phyloP scores from a whole-genome alignment of 768 basidiomycete genomes.

The Phaeotremella skinneri region DNA sequence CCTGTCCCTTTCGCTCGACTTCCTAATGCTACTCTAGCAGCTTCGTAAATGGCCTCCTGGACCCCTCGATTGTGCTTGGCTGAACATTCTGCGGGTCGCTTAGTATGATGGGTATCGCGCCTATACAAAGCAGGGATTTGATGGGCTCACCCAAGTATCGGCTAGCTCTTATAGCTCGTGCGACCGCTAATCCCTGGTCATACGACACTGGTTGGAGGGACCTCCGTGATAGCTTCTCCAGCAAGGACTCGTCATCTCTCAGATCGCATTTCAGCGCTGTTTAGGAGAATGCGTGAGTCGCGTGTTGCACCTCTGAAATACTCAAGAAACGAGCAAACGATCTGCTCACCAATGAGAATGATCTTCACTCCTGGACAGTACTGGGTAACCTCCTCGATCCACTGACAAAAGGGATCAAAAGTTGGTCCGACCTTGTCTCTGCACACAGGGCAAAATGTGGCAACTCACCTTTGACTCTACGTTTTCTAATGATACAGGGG shows the following conservation, averaged over 20 bases:
- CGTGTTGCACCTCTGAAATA: slow-evolving; percentile 6
- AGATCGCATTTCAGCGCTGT: slow-evolving; percentile 93
- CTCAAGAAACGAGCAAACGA: slow-evolving; percentile 12
- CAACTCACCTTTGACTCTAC: slow-evolving; percentile 77
- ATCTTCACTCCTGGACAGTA: slow-evolving; percentile 96
- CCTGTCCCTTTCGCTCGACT: slow-evolving; percentile 35
- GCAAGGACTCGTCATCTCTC: slow-evolving; percentile 72
- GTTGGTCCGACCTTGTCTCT: background rate
- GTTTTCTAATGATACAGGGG: slow-evolving; percentile 91
- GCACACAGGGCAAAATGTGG: background rate
- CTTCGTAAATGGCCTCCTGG: slow-evolving; percentile 87
- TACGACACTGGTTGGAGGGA: slow-evolving; percentile 76
- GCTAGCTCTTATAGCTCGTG: slow-evolving; percentile 55
- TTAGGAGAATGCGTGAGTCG: slow-evolving; percentile 8
- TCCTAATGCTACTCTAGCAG: slow-evolving; percentile 40
- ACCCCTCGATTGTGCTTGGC: slow-evolving; percentile 97
- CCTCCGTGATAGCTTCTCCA: slow-evolving; percentile 69
- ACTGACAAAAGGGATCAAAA: slow-evolving; percentile 56
- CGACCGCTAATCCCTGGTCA: slow-evolving; percentile 75
- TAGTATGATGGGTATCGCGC: background rate
- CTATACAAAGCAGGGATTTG: background rate
- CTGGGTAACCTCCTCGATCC: slow-evolving; percentile 84
- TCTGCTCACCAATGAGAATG: slow-evolving; percentile 76
- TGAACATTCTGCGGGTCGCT: slow-evolving; percentile 89
- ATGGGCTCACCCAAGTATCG: slow-evolving; percentile 78